phyloP scores from a whole-genome alignment of 2,329 filamentous ascomycete genomes.

The Fusarium zealandicum region DNA sequence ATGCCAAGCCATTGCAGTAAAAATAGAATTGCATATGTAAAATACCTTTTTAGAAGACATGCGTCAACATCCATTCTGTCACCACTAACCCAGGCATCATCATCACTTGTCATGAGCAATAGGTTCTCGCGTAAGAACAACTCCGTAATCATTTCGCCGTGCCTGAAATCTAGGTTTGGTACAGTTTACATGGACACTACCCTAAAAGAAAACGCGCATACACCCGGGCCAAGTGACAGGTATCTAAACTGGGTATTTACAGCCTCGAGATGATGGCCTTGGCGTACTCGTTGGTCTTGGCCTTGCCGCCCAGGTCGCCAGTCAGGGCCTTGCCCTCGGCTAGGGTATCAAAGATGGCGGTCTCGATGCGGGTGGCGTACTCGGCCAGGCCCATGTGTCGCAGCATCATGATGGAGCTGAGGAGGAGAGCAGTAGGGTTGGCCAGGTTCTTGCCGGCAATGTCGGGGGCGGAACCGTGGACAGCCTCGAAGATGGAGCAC shows the following conservation, averaged over 20 bases:
- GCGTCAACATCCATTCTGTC: slow-evolving; percentile 8
- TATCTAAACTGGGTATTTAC: slow-evolving; percentile 51
- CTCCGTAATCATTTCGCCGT: slow-evolving; percentile 42
- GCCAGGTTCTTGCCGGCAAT: slow-evolving; percentile 95
- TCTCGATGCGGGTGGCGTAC: slow-evolving; percentile 88
- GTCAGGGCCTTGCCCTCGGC: slow-evolving; percentile 96
- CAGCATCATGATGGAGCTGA: slow-evolving; percentile 99
- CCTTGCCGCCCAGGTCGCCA: slow-evolving; percentile 93
- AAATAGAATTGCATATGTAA: too few relatives aligned
- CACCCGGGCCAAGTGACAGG: slow-evolving; percentile 32
- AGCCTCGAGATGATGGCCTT: slow-evolving; percentile 82
- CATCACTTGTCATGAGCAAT: slow-evolving; percentile 20
- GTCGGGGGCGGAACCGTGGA: slow-evolving; percentile 96
- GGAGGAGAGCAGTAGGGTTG: slow-evolving; percentile 95
- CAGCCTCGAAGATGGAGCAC: slow-evolving; percentile 99
- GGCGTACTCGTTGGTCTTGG: slow-evolving; percentile 95
- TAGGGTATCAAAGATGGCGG: slow-evolving; percentile 92
- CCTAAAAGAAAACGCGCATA: slow-evolving; percentile 35
- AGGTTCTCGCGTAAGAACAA: slow-evolving; percentile 28
- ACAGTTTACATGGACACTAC: slow-evolving; percentile 44
- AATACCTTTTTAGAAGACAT: neutral
- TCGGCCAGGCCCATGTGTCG: slow-evolving; percentile 93
- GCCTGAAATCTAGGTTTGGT: slow-evolving; percentile 42
- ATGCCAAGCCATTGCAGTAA: too few relatives aligned
- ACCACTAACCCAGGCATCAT: slow-evolving; percentile 15